Percentiles rank a stretch among this genome's conserved stretches.
Conservation (phyloP, 2,329 filamentous ascomycete species). For the Sporothrix schenckii region DNA sequence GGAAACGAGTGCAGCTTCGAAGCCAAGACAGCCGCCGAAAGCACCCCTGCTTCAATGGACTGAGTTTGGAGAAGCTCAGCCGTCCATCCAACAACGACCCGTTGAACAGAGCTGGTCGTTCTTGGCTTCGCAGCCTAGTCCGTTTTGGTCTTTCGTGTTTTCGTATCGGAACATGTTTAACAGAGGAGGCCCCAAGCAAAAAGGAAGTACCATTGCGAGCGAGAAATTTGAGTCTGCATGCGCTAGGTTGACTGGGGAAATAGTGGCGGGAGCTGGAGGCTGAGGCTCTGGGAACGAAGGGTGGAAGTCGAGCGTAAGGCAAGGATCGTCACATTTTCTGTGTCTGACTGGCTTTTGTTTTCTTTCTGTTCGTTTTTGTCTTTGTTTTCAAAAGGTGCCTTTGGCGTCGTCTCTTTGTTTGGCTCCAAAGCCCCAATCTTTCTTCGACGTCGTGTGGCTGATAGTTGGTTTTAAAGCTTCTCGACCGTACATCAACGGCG, state of each 20-base stretch:
- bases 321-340: constrained; percentile 3
- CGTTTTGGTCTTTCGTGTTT: constrained; percentile 17
- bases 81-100: neutral
- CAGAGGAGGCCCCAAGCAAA: neutral
- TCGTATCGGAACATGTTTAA: constrained; percentile 16
- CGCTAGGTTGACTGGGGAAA: neutral
- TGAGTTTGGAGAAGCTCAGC: neutral
- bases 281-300: neutral
- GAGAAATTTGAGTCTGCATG: neutral
- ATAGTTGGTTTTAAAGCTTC: neutral
- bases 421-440: neutral
- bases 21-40: neutral
- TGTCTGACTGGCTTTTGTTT: neutral
- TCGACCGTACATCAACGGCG: neutral
- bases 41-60: neutral
- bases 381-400: neutral
- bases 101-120: neutral
- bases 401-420: constrained; percentile 5
- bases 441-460: neutral
- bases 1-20: neutral
- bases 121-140: constrained; percentile 26
- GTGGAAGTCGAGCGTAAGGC: neutral
- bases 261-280: neutral
- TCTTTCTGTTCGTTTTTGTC: neutral
- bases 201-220: neutral